Base-by-base conservation (phyloP, 2,329 filamentous ascomycete species). In the Sarocladium strictum region DNA sequence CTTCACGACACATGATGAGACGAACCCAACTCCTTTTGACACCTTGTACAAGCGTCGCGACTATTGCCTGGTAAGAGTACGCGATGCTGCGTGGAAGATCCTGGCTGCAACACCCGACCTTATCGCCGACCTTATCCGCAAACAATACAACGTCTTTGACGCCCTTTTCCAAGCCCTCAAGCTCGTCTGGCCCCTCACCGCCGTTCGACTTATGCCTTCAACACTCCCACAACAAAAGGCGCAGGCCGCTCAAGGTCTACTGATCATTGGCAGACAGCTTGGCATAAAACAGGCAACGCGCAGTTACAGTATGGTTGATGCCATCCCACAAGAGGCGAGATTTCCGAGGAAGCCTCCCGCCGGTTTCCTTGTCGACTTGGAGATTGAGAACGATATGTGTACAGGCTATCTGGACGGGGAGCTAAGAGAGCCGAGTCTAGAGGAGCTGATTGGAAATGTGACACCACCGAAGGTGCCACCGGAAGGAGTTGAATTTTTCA, bases 131-230 rank as follows among this genome's bases (percentile, higher is more conserved):
- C 50, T 53, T 10, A 29, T 53, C 15, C 6, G 60, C 10, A 64
- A 66, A 49, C 60, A 61, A n/a, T 49, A 45, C 40, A 54, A 43
- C 6, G 38, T 54, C 14, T 49, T 54, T 19, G 27, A 40, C 26
- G 33, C 63, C 11, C 58, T 72, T 37, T 71, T 72, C 53, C 68
- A 71, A 26, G 69, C 68, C 1, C 54, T 73, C 37, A 67, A 65
- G 60, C 56, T 72, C 26, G 62, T 73, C 15, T 74, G 70, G 67
- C 71, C 71, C 9, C 62, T 73, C 19, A 66, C 65, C 6, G 55
- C 64, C 1, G 59, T 73, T 19, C 67, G 64, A 32, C 54, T 66
- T 12, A 57, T 66, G 6, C 56, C 63, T 2, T 59, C 66, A 3
- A 64, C 64, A n/a, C 61, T 63, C 27, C 54, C 59, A 1, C 62